These are phyloP conservation scores for Chlorophyllum brunneum DNA, from an alignment of 768 basidiomycete genomes.

Conservation along the genomic window DNA sequence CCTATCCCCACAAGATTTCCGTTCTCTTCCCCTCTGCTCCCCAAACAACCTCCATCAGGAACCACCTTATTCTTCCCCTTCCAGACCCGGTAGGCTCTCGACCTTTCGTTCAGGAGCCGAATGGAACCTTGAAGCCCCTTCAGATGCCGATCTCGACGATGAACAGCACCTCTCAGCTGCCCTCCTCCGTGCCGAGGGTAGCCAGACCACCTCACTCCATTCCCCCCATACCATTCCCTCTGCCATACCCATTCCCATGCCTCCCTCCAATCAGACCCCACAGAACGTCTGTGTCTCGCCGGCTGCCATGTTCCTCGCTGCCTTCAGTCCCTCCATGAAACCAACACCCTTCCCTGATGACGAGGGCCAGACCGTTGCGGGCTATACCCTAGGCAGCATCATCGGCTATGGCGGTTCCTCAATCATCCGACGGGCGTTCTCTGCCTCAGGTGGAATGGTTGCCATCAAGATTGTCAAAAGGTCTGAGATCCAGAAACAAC, in stretches of 20 bases:
- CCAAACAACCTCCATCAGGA: slow-evolving; percentile 15
- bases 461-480: slow-evolving; percentile 83
- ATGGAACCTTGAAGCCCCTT: slow-evolving; percentile 9
- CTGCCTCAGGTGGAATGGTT: slow-evolving; percentile 59
- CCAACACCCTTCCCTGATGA: slow-evolving; percentile 47
- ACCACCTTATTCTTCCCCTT: neutral
- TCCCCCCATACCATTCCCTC: slow-evolving; percentile 26
- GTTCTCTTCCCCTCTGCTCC: slow-evolving; percentile 9
- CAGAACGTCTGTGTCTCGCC: slow-evolving; percentile 45
- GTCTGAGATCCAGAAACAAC: slow-evolving; percentile 50
- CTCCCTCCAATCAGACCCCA: slow-evolving; percentile 9
- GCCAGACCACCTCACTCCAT: slow-evolving; percentile 5
- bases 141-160: slow-evolving; percentile 17
- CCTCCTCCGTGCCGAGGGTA: slow-evolving; percentile 14
- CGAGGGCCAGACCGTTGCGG: slow-evolving; percentile 63
- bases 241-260: slow-evolving; percentile 23
- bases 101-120: slow-evolving; percentile 10
- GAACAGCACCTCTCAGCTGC: slow-evolving; percentile 22
- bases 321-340: slow-evolving; percentile 42
- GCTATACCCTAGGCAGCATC: slow-evolving; percentile 72
- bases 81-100: slow-evolving; percentile 4
- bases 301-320: slow-evolving; percentile 70
- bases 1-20: slow-evolving; percentile 11
- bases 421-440: slow-evolving; percentile 66
- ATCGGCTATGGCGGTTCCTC: slow-evolving; percentile 84